Conservation (phyloP, 495 filamentous ascomycete genomes). For the Daldinia grandis region DNA sequence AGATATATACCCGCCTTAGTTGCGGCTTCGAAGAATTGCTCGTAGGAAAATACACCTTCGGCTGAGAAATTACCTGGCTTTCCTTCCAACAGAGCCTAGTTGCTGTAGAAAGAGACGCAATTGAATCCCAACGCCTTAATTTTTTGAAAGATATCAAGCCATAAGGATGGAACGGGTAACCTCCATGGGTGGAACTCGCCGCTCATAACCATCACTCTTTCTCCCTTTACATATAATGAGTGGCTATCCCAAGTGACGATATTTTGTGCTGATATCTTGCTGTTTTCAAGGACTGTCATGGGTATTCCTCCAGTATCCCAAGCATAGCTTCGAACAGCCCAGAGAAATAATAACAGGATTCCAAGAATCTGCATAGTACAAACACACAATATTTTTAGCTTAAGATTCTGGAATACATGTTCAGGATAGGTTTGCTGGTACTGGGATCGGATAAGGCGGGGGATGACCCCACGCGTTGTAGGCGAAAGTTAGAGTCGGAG, state of each 20-base stretch:
- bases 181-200: constrained; percentile 80
- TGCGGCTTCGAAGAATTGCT: constrained; percentile 77
- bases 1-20: constrained; percentile 75
- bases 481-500: not conserved
- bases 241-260: constrained; percentile 75
- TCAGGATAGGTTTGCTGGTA: not conserved
- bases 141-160: constrained; percentile 81
- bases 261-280: constrained; percentile 6
- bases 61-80: constrained; percentile 72
- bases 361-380: not conserved
- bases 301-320: not conserved
- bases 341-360: constrained; percentile 1
- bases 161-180: constrained; percentile 74
- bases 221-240: constrained; percentile 74
- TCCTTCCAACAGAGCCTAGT: constrained; percentile 83
- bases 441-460: not conserved
- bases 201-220: constrained; percentile 74
- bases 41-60: constrained; percentile 72
- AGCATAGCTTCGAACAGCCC: constrained; percentile 12
- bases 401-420: not conserved
- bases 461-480: not conserved
- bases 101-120: constrained; percentile 74
- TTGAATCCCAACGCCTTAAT: constrained; percentile 81
- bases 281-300: not conserved
- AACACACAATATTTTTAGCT: not conserved